phyloP scores from a whole-genome alignment of 495 filamentous ascomycete genomes.

The Podospora didyma region DNA sequence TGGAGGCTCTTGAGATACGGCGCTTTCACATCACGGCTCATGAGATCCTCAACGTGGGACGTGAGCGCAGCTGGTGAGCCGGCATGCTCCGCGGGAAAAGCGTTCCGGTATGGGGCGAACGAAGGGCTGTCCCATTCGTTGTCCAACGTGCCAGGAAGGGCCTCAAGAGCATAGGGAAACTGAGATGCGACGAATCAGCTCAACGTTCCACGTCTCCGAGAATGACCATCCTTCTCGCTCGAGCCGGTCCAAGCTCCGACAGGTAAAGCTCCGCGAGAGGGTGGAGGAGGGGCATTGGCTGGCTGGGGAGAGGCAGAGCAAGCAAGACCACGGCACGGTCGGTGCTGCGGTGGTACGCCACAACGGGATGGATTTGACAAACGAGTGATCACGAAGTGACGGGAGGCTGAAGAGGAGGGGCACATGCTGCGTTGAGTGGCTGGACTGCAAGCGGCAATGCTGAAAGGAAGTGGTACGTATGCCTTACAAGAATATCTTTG shows the following conservation, averaged over 20 bases:
- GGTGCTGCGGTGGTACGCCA: not conserved
- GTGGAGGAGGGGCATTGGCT: not conserved
- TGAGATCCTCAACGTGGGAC: conserved; percentile 60
- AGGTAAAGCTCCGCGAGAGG: too few species aligned
- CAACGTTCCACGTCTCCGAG: too few species aligned
- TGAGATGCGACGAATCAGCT: conserved; percentile 21
- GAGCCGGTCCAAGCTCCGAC: not conserved
- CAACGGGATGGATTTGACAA: not conserved
- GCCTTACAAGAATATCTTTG: conserved; percentile 64
- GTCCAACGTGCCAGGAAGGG: conserved; percentile 53
- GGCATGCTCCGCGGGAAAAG: conserved; percentile 59
- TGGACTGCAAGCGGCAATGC: conserved; percentile 1
- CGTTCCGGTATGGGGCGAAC: conserved; percentile 56
- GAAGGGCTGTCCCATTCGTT: conserved; percentile 54
- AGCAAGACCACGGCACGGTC: not conserved
- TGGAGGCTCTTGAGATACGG: conserved; percentile 68
- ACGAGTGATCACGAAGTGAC: not conserved
- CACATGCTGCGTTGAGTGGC: conserved; percentile 14
- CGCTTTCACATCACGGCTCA: conserved; percentile 61
- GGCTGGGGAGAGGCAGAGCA: not conserved
- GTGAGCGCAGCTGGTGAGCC: conserved; percentile 45
- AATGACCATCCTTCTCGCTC: conserved; percentile 3
- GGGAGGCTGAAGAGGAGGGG: conserved; percentile 4
- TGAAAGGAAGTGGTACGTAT: not conserved
- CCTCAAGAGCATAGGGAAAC: conserved; percentile 67